Evolutionary conservation across 1,284 basidiomycete species (phyloP), one percentile per base, ranked within the genome.

Genomic region (Anthracocystis walkeri): DNA sequence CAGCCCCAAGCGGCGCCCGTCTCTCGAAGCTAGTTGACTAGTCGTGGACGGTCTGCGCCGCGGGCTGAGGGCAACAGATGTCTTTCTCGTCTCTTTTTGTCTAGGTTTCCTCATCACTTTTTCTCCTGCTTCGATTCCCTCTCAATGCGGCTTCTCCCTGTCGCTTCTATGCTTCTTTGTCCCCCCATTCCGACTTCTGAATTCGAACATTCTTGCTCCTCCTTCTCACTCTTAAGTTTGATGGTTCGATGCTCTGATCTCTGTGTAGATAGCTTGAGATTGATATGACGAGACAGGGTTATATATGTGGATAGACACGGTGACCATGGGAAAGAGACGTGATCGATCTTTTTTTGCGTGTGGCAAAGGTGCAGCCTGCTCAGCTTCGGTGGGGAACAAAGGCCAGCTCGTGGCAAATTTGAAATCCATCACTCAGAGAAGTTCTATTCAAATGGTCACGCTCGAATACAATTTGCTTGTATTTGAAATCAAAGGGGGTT

Each of bases 31-130:
- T 16, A 29, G 5, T 33, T 20, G 29, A 12, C 12, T 23, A 29
- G 53, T 64, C 58, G 44, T 70, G 67, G 67, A 65, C 67, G 67
- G 67, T 46, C 45, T 57, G 67, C 46, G 67, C 49, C 58, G 62
- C 67, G 49, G 62, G 58, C 59, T 10, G n/a, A 52, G 8, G 3
- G 25, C 27, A 42, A 38, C 21, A 33, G 16, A 8, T 23, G 21
- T 45, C n/a, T 10, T 21, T 45, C 2, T 38, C 16, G 18, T 31
- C 11, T 40, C 35, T 23, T 23, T 38, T 38, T 20, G 21, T 56
- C 27, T 31, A 12, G n/a, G 6, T 10, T 44, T 35, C n/a, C 7
- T 29, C 16, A 23, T 27, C 55, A 20, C 40, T 41, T 16, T n/a
- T 12, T n/a, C 18, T 54, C 18, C 38, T 27, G 10, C 49, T 33